phyloP scores from a whole-genome alignment of 139 green algal species.

The Coccomyxa sp. region DNA sequence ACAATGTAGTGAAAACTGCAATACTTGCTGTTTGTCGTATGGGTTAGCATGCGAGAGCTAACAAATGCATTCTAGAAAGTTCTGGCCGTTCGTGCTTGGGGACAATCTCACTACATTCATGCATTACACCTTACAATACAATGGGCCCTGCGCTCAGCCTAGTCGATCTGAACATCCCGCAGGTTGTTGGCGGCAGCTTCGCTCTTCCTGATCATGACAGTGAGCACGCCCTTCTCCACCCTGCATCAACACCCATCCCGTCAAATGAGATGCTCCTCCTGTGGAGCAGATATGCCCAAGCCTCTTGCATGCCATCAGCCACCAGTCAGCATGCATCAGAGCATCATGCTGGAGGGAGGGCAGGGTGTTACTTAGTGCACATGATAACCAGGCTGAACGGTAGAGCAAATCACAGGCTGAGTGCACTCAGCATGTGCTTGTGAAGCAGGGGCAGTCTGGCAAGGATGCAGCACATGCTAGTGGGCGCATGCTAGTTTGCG shows the following conservation, averaged over 20 bases:
- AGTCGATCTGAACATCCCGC: constrained; percentile 1
- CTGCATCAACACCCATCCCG: constrained; percentile 3
- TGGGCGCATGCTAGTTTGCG: not conserved
- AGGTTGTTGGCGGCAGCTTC: not conserved
- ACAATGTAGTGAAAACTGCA: too few species aligned
- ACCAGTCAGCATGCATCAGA: not conserved
- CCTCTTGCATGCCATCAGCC: not conserved
- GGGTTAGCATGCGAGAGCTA: too few species aligned
- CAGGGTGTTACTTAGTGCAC: not conserved
- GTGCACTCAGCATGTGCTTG: not conserved
- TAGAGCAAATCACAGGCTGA: not conserved
- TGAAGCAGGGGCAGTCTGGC: not conserved
- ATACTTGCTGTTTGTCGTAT: too few species aligned
- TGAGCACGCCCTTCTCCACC: constrained; percentile 19
- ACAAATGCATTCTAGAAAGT: too few species aligned
- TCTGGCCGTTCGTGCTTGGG: too few species aligned
- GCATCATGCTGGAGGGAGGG: not conserved
- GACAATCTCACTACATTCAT: too few species aligned
- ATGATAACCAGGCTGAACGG: not conserved
- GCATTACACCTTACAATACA: too few species aligned
- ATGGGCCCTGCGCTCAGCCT: too few species aligned
- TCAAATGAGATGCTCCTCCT: not conserved
- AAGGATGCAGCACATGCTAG: not conserved
- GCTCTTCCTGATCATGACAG: constrained; percentile 8
- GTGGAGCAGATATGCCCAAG: not conserved